A percentile compares a stretch with the other conserved stretches of the same genome.
phyloP scores from a whole-genome alignment of 768 basidiomycete genomes.

The Psilocybe azurescens region DNA sequence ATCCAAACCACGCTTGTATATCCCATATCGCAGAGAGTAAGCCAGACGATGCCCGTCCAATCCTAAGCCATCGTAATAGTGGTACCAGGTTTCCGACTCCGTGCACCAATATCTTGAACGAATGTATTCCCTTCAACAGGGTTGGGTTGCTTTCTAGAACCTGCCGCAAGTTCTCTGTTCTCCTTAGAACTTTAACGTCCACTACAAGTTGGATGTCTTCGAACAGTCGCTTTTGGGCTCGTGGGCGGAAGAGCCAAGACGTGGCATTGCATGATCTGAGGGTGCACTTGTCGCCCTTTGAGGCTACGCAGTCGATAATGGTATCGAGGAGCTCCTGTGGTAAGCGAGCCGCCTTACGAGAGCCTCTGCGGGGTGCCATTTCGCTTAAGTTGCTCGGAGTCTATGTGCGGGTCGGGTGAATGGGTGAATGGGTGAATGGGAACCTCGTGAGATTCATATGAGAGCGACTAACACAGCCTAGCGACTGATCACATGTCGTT shows the following conservation, averaged over 20 bases:
- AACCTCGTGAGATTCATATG: no score
- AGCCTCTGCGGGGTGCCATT: no score
- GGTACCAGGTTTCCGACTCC: background rate
- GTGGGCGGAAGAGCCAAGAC: background rate
- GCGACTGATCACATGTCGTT: no score
- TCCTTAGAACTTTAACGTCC: background rate
- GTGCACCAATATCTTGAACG: background rate
- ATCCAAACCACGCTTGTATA: background rate
- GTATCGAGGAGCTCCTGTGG: no score
- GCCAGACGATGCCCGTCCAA: background rate
- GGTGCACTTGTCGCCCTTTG: background rate
- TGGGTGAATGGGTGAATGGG: no score
- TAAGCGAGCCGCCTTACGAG: no score
- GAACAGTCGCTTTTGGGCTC: background rate
- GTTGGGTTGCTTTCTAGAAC: background rate
- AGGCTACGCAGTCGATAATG: background rate
- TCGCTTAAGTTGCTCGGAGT: no score
- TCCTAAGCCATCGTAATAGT: background rate
- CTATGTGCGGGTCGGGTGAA: no score
- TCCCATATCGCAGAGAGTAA: background rate
- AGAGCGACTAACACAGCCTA: no score
- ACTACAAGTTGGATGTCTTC: background rate
- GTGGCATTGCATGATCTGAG: background rate
- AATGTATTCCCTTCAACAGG: background rate
- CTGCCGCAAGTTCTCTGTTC: background rate